A percentile compares a stretch with the other conserved stretches of the same genome.
Evolutionary conservation across 2,329 filamentous ascomycete species (phyloP).

Genomic region (Gliomastix tumulicola): DNA sequence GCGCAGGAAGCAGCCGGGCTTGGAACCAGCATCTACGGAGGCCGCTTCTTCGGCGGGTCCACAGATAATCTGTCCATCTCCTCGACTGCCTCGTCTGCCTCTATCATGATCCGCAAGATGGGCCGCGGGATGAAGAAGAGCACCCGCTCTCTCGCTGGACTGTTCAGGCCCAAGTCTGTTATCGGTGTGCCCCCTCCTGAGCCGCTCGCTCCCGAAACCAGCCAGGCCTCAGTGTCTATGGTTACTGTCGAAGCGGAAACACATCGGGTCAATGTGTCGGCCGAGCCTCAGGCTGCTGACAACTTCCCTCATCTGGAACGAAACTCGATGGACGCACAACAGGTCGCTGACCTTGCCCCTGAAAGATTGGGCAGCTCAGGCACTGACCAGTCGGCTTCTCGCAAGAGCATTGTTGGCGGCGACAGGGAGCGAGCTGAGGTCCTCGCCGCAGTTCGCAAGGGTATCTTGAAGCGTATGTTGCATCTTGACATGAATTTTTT

Average conservation of each 20-base stretch:
- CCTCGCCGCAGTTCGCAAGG: constrained; percentile 86
- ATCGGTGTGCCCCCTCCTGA: constrained; percentile 72
- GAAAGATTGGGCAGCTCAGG: constrained; percentile 50
- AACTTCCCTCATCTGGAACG: constrained; percentile 78
- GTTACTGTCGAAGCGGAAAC: constrained; percentile 92
- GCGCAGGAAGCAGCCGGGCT: constrained; percentile 89
- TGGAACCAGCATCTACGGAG: constrained; percentile 88
- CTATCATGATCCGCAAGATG: constrained; percentile 97
- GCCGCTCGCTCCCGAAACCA: constrained; percentile 55
- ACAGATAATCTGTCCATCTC: constrained; percentile 93
- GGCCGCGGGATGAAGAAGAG: constrained; percentile 97
- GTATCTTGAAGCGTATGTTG: constrained; percentile 85
- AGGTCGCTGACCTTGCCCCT: constrained; percentile 31
- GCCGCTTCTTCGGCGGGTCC: constrained; percentile 79
- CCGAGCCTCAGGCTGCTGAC: constrained; percentile 57
- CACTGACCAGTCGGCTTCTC: constrained; percentile 54
- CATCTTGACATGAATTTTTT: background rate
- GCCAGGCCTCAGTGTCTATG: constrained; percentile 84
- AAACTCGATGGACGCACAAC: constrained; percentile 67
- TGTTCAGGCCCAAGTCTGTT: constrained; percentile 92
- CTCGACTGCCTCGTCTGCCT: constrained; percentile 82
- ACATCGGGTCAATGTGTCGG: constrained; percentile 72
- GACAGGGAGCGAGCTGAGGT: constrained; percentile 89
- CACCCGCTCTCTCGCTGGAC: constrained; percentile 79
- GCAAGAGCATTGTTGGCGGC: constrained; percentile 86